Percentiles rank a stretch among this genome's conserved stretches.
Conservation (phyloP, 805 yeast species). For the Wickerhamiella sergipiensis region DNA sequence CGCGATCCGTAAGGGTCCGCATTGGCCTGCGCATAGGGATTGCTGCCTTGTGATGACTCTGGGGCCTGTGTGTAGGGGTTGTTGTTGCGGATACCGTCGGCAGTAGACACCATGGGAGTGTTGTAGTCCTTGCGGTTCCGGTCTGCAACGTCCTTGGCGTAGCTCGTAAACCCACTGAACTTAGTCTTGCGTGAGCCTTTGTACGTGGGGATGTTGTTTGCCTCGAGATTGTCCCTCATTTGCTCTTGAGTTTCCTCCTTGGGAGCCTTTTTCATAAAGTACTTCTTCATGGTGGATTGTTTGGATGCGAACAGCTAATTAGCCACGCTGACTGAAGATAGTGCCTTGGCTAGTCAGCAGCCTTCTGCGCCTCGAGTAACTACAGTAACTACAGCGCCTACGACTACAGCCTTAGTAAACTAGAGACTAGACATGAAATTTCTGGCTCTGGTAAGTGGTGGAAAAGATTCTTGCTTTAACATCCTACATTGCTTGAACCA, state of each 20-base stretch:
- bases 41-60: slow-evolving; percentile 8
- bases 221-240: slow-evolving; percentile 29
- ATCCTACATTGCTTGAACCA: slow-evolving; percentile 71
- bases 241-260: slow-evolving; percentile 40
- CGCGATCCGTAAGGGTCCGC: slow-evolving; percentile 27
- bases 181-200: slow-evolving; percentile 30
- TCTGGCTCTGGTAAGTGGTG: slow-evolving; percentile 86
- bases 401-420: no score
- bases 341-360: not conserved
- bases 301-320: not conserved
- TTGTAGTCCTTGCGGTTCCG: slow-evolving; percentile 10
- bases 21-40: slow-evolving; percentile 28
- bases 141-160: slow-evolving; percentile 32
- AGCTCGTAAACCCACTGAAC: slow-evolving; percentile 37
- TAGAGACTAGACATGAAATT: slow-evolving; percentile 57
- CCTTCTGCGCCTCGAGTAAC: no score
- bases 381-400: no score
- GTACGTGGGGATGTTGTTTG: slow-evolving; percentile 32
- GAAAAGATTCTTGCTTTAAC: slow-evolving; percentile 89
- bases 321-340: not conserved
- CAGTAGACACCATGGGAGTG: slow-evolving; percentile 11
- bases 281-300: slow-evolving; percentile 30
- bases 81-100: slow-evolving; percentile 13
- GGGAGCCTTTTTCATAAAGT: slow-evolving; percentile 30
- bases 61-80: slow-evolving; percentile 2